Evolutionary conservation across 2,329 filamentous ascomycete species (phyloP).

Genomic region (Metarhizium brunneum): DNA sequence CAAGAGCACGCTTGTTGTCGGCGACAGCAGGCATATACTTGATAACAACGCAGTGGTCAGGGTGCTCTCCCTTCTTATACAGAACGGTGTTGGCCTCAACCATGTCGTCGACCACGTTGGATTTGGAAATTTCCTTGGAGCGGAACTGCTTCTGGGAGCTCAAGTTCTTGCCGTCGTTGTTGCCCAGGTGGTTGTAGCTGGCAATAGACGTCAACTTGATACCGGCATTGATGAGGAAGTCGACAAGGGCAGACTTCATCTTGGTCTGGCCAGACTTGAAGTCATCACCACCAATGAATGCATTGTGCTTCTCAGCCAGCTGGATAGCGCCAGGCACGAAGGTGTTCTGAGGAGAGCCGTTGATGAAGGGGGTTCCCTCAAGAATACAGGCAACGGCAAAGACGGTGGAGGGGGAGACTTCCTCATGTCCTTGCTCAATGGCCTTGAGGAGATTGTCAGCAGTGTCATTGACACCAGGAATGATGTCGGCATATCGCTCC

Average conservation of each 20-base stretch:
- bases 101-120: constrained; percentile 99
- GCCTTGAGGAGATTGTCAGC: constrained; percentile 85
- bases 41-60: constrained; percentile 97
- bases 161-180: constrained; percentile 98
- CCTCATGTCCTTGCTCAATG: constrained; percentile 77
- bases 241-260: constrained; percentile 98
- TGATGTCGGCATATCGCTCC: constrained; percentile 85
- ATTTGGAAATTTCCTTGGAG: constrained; percentile 99
- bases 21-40: constrained; percentile 99
- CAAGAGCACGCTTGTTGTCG: constrained; percentile 96
- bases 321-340: constrained; percentile 90
- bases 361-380: constrained; percentile 90
- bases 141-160: constrained; percentile 98
- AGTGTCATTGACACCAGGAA: constrained; percentile 89
- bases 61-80: constrained; percentile 87
- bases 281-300: constrained; percentile 95
- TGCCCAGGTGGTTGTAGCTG: constrained; percentile 98
- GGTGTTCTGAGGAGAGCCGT: constrained; percentile 97
- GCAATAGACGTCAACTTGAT: constrained; percentile 99
- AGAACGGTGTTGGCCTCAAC: constrained; percentile 88
- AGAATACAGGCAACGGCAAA: constrained; percentile 93
- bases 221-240: constrained; percentile 96
- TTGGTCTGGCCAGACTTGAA: constrained; percentile 99
- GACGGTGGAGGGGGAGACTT: constrained; percentile 90
- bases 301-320: constrained; percentile 74